Base-by-base conservation (phyloP, 495 filamentous ascomycete species). In the Penicillium coprophilum region DNA sequence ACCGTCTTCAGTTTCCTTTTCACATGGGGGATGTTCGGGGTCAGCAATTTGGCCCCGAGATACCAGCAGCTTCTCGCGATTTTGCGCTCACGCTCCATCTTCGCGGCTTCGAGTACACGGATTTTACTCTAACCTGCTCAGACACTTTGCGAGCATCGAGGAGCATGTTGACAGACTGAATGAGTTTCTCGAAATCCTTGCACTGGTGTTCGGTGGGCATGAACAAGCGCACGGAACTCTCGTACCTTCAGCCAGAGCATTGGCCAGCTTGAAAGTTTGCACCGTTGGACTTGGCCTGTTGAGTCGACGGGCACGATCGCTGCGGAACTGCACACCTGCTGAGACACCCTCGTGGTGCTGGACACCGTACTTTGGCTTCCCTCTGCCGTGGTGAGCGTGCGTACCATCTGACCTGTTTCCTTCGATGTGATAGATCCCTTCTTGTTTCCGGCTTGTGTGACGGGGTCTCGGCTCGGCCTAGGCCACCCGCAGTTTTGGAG, bases 91-190 rank as follows among this genome's bases (percentile, higher is more conserved):
- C 82, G 74, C 59, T 87, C 85, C 0, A 80, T 83, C 79, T 77
- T 75, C 77, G 84, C 27, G 15, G 83, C 84, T 67, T 85, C 83
- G 45, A 89, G 75, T 2, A 95, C 75, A 54, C 82, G 84, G 50
- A 95, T 84, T 74, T 98, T 94, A 12, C 83, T 84, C 50, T 92
- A 0, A 96, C 73, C 71, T 95, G 96, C 70, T 98, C 94, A 6
- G 80, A 75, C 10, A 91, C 70, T 73, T 96, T 97, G 53, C 90
- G 77, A 11, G 88, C 77, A 59, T 98, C 94, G 1, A 98, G 79
- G 17, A 98, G 71, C 12, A 81, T 67, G 31, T 86, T 83, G 43
- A 98, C 90, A 15, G 83, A 82, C 23, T 73, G 76, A 56, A 96
- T 85, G 34, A 98, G 78, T 51, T 80, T 76, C 72, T 97, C 94